Base-by-base conservation (phyloP, 2,329 filamentous ascomycete species). In the Pseudonectria buxi region DNA sequence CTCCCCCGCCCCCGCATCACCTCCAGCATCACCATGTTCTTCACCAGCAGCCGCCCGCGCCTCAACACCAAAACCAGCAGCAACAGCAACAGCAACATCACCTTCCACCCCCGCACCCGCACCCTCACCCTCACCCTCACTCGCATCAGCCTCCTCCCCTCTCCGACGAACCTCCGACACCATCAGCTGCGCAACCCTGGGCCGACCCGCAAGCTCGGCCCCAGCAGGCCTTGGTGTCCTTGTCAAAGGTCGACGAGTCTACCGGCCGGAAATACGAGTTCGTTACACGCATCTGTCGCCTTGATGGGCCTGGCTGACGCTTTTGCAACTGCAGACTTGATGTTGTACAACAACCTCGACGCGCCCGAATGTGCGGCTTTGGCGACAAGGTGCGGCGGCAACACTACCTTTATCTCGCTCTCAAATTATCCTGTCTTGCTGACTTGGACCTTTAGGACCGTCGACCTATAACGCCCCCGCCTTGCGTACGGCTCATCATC, bases 341-440 rank as follows among this genome's bases (percentile, higher is more conserved):
- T 47, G 86, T 95, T 41, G 80, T 86, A 47, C 92, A 98, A 66
- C 88, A 96, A 61, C 92, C 92, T 33, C 74, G 86, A 52, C 80
- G 92, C 52, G 92, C 92, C 47, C 85, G 92, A 43, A 96, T 96
- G 92, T 98, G 92, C 67, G 92, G 92, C 7, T 98, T 96, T 65
- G 92, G 92, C 44, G 92, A 98, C 68, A 98, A 96, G 75, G 86
- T 92, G 65, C 37, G 67, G 51, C 37, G 39, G 14, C 32, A 22
- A 30, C n/a, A 18, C 13, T 16, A 28, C 10, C 12, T 28, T 30
- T 26, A 14, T 12, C n/a, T 24, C 9, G 27, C n/a, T 13, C 15
- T 18, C 18, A 13, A n/a, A n/a, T n/a, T n/a, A n/a, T n/a, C n/a
- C n/a, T 12, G 2, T 30, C 40, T 45, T 14, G 37, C 35, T 41